Percentiles rank a stretch among this genome's conserved stretches.
Conservation (phyloP, 139 green algal genomes). For the Coelastrella sp. region DNA sequence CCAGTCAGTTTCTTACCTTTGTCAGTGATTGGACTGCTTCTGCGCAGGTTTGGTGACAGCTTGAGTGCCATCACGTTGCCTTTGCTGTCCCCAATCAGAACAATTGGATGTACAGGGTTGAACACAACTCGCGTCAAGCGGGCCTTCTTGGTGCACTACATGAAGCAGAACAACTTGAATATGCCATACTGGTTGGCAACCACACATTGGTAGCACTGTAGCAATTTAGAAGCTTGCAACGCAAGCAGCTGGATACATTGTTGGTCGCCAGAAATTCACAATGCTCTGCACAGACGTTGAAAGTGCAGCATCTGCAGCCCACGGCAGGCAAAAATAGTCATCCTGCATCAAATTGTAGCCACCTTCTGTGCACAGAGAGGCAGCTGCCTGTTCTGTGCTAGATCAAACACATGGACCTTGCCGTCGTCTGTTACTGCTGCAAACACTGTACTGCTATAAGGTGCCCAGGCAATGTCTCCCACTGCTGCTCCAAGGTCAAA, state of each 20-base stretch:
- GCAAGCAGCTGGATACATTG: no score
- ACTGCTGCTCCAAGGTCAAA: conserved; percentile 83
- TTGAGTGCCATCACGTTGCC: conserved; percentile 89
- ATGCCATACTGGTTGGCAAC: no score
- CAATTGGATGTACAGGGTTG: conserved; percentile 87
- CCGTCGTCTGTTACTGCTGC: conserved; percentile 87
- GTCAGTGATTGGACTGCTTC: not conserved
- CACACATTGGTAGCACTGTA: no score
- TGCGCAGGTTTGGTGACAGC: conserved; percentile 90
- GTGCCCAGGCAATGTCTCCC: conserved; percentile 92
- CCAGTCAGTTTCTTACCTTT: not conserved
- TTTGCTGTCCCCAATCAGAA: conserved; percentile 91
- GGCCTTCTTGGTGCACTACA: conserved; percentile 53
- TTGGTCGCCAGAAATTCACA: no score
- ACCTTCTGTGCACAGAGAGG: conserved; percentile 93
- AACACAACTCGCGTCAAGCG: conserved; percentile 91
- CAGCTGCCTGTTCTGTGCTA: conserved; percentile 83
- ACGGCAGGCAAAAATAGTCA: no score
- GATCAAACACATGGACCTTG: conserved; percentile 88
- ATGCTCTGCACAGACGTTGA: no score
- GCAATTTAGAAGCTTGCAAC: no score
- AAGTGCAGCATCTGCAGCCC: not conserved
- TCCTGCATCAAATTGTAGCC: not conserved
- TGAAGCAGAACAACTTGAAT: not conserved
- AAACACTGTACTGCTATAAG: conserved; percentile 90